Evolutionary conservation across 768 basidiomycete genomes (phyloP).

Genomic region (Xerocomellus intermedius): DNA sequence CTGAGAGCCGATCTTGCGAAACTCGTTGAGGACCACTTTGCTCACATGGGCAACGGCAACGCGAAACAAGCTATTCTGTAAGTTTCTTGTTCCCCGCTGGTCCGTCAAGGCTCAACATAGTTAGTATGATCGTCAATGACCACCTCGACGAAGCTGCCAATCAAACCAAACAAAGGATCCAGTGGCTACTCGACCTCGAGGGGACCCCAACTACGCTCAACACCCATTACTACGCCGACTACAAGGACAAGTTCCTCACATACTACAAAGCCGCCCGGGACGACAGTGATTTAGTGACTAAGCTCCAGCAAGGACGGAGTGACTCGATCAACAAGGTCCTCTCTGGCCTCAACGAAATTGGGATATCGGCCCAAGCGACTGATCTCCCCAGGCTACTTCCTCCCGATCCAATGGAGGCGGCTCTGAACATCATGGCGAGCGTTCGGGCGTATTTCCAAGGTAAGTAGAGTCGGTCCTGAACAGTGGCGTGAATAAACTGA

Average conservation of each 20-base stretch:
- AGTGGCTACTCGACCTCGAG: conserved; percentile 52
- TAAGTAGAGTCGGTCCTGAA: conserved; percentile 24
- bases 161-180: conserved; percentile 39
- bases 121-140: conserved; percentile 49
- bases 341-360: conserved; percentile 12
- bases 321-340: conserved; percentile 31
- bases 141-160: conserved; percentile 46
- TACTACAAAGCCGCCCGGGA: conserved; percentile 42
- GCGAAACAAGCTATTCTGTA: conserved; percentile 50
- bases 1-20: conserved; percentile 40
- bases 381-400: conserved; percentile 53
- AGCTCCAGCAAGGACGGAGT: not conserved
- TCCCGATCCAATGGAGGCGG: conserved; percentile 51
- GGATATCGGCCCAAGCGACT: conserved; percentile 35
- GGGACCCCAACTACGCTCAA: conserved; percentile 51
- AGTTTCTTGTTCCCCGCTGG: conserved; percentile 7
- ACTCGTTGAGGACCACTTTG: conserved; percentile 52
- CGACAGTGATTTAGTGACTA: conserved; percentile 2
- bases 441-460: conserved; percentile 78
- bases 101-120: not conserved
- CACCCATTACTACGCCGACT: conserved; percentile 49
- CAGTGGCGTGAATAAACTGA: not conserved
- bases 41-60: conserved; percentile 48
- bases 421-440: conserved; percentile 65
- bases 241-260: conserved; percentile 47